phyloP scores from a whole-genome alignment of 108 stramenopile species.

The Skeletonema grethae region DNA sequence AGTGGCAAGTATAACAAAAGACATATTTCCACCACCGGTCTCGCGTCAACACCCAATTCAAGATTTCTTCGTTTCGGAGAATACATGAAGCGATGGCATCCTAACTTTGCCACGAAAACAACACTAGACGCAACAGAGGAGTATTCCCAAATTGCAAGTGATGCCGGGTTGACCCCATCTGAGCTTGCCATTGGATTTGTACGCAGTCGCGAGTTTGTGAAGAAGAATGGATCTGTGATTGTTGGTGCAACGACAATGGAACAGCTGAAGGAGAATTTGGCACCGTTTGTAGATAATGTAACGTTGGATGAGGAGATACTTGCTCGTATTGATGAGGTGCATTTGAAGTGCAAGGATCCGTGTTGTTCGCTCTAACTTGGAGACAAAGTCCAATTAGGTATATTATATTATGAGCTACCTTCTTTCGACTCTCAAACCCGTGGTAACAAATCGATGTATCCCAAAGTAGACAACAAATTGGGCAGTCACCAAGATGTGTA shows the following conservation, averaged over 20 bases:
- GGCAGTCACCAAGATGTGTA: too few relatives aligned
- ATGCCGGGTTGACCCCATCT: constrained; percentile 71
- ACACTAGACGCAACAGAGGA: constrained; percentile 65
- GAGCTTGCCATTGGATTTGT: constrained; percentile 87
- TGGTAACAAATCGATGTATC: too few relatives aligned
- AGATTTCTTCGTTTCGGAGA: constrained; percentile 82
- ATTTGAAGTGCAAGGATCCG: constrained; percentile 76
- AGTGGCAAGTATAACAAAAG: constrained; percentile 73
- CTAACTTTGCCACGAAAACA: constrained; percentile 53
- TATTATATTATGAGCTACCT: too few relatives aligned
- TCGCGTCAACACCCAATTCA: constrained; percentile 41
- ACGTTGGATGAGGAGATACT: constrained; percentile 53
- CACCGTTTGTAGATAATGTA: constrained; percentile 46
- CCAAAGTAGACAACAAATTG: too few relatives aligned
- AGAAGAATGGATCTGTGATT: constrained; percentile 69
- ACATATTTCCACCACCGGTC: constrained; percentile 2
- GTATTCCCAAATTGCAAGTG: constrained; percentile 73
- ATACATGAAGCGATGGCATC: constrained; percentile 79
- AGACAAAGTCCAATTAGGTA: too few relatives aligned
- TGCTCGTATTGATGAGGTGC: constrained; percentile 62
- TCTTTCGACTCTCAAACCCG: too few relatives aligned
- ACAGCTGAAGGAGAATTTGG: constrained; percentile 82
- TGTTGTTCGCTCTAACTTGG: constrained; percentile 28
- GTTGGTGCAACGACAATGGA: constrained; percentile 89
- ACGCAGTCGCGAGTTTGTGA: constrained; percentile 73